A percentile compares a stretch with the other conserved stretches of the same genome.
Evolutionary conservation across 768 basidiomycete genomes (phyloP).

Genomic region (Rhizopogon sp.): DNA sequence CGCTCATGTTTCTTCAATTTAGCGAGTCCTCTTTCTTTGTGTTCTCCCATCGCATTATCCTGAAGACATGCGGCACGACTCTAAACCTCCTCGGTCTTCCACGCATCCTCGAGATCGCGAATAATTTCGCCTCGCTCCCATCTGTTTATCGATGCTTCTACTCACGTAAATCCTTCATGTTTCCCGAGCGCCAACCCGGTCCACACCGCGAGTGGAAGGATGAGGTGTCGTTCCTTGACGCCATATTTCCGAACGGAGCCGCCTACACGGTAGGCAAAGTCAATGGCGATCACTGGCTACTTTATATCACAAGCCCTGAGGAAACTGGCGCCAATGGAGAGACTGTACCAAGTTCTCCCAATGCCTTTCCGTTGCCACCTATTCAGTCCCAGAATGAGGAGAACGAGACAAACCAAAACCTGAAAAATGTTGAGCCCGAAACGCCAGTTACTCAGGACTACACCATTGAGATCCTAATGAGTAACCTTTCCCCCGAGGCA

Average conservation of each 20-base stretch:
- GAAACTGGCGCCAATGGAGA: slow-evolving; percentile 19
- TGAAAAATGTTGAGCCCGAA: slow-evolving; percentile 9
- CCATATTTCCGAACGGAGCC: slow-evolving; percentile 81
- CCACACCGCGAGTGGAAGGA: slow-evolving; percentile 93
- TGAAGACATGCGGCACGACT: slow-evolving; percentile 99
- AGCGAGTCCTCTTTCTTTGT: slow-evolving; percentile 98
- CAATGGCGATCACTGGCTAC: slow-evolving; percentile 98
- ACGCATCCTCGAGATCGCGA: slow-evolving; percentile 91
- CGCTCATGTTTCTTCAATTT: slow-evolving; percentile 13
- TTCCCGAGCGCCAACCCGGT: slow-evolving; percentile 90
- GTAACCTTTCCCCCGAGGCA: slow-evolving; percentile 72
- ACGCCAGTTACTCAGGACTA: slow-evolving; percentile 54
- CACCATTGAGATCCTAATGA: slow-evolving; percentile 99
- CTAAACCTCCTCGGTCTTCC: slow-evolving; percentile 94
- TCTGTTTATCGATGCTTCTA: slow-evolving; percentile 92
- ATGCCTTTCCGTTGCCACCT: slow-evolving; percentile 11
- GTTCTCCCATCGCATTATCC: slow-evolving; percentile 89
- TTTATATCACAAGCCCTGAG: slow-evolving; percentile 78
- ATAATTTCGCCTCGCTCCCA: slow-evolving; percentile 55
- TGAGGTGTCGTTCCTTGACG: slow-evolving; percentile 89
- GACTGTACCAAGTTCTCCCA: slow-evolving; percentile 15
- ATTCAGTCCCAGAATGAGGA: slow-evolving; percentile 10
- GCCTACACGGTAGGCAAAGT: slow-evolving; percentile 97
- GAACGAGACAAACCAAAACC: slow-evolving; percentile 5
- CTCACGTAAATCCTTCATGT: slow-evolving; percentile 98